Percentiles rank a stretch among this genome's conserved stretches.
Evolutionary conservation across 441 rosid species (phyloP).

Genomic region (Erysimum cheiri): DNA sequence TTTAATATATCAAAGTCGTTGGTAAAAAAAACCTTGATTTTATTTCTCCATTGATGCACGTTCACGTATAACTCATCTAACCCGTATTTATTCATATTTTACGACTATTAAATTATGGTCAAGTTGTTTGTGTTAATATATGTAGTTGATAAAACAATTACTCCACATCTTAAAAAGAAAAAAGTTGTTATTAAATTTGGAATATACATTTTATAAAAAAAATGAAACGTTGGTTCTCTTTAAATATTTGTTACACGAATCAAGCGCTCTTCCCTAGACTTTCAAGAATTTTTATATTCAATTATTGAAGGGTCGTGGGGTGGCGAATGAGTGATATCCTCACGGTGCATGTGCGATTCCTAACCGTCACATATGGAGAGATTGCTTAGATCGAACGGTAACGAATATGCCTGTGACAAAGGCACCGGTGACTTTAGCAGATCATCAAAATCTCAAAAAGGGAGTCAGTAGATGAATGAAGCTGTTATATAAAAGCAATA

Average conservation of each 20-base stretch:
- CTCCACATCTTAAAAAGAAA: not conserved
- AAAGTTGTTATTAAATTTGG: not conserved
- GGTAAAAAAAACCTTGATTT: too few relatives aligned
- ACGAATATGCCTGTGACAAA: constrained; percentile 36
- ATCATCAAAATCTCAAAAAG: constrained; percentile 29
- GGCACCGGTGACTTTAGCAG: constrained; percentile 33
- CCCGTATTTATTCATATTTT: too few relatives aligned
- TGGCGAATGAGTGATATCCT: constrained; percentile 42
- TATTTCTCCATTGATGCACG: not conserved
- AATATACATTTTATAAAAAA: not conserved
- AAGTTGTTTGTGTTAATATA: too few relatives aligned
- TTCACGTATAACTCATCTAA: not conserved
- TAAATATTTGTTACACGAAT: constrained; percentile 19
- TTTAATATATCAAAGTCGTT: not conserved
- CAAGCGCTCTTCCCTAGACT: constrained; percentile 41
- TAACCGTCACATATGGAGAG: not conserved
- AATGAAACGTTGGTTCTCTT: not conserved
- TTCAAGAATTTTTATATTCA: constrained; percentile 17
- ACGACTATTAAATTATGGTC: too few relatives aligned
- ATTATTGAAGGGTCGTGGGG: constrained; percentile 45
- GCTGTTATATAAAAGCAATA: constrained; percentile 35
- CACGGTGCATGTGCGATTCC: constrained; percentile 36
- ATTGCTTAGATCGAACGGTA: constrained; percentile 39
- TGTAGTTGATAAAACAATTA: too few relatives aligned
- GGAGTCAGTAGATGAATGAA: constrained; percentile 43